A percentile compares a stretch with the other conserved stretches of the same genome.
These are phyloP conservation scores for Bipolaris cookei DNA, from an alignment of 2,329 filamentous ascomycete genomes.

Conservation along the genomic window DNA sequence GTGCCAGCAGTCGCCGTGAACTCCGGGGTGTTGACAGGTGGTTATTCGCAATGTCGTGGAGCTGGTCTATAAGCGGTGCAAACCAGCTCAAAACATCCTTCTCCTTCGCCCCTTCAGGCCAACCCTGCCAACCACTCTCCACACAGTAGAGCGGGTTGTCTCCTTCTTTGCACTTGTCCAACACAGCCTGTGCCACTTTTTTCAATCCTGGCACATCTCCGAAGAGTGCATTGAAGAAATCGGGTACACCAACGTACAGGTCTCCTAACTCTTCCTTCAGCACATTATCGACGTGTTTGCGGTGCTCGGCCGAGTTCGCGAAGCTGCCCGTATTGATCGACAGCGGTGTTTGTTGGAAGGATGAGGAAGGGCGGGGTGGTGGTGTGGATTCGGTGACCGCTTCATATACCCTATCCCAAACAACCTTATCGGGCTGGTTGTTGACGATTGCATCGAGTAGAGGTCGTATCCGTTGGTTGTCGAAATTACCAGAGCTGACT, in stretches of 20 bases:
- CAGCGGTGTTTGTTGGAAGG: conserved; percentile 38
- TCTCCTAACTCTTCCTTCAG: conserved; percentile 30
- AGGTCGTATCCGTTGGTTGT: too few relatives aligned
- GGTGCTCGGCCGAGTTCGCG: conserved; percentile 26
- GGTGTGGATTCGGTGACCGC: conserved; percentile 48
- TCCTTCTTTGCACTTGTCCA: conserved; percentile 30
- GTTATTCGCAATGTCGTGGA: conserved; percentile 25
- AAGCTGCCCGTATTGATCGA: conserved; percentile 28
- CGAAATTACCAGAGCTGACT: too few relatives aligned
- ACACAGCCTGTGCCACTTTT: conserved; percentile 21
- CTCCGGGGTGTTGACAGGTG: conserved; percentile 16
- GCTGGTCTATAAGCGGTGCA: conserved; percentile 23
- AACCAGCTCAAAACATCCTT: conserved; percentile 30
- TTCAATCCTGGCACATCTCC: conserved; percentile 20
- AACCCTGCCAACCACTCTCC: conserved; percentile 30
- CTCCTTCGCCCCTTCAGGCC: conserved; percentile 30
- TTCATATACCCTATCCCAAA: conserved; percentile 43
- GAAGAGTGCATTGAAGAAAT: conserved; percentile 33
- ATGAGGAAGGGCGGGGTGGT: conserved; percentile 33
- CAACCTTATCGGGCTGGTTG: conserved; percentile 19
- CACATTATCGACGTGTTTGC: conserved; percentile 26
- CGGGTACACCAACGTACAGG: conserved; percentile 28
- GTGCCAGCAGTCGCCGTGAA: conserved; percentile 24
- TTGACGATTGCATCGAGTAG: too few relatives aligned
- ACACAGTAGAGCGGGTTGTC: conserved; percentile 27